Evolutionary conservation across 202 grass and related monocot genomes (phyloP).

Genomic region (Bolboschoenoplectus hybrid): DNA sequence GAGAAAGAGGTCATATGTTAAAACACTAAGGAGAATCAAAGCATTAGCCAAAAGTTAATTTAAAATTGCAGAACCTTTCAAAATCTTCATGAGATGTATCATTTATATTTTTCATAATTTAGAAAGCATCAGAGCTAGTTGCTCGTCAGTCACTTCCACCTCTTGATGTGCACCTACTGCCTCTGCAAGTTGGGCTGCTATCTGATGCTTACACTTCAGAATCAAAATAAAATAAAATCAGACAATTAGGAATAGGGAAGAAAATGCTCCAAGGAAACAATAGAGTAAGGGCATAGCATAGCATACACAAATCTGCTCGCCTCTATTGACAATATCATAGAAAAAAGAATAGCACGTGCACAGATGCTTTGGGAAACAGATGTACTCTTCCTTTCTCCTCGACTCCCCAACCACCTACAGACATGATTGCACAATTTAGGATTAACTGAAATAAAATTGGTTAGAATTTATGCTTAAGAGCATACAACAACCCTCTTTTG

Average conservation of each 20-base stretch:
- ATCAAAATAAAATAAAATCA: constrained; percentile 19
- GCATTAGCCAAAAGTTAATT: background rate
- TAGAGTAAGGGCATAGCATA: background rate
- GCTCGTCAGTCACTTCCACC: constrained; percentile 69
- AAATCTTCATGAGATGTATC: constrained; percentile 27
- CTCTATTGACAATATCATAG: constrained; percentile 84
- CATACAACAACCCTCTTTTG: background rate
- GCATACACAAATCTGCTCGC: constrained; percentile 83
- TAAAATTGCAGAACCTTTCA: background rate
- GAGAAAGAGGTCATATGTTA: background rate
- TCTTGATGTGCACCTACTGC: constrained; percentile 61
- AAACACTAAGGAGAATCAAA: background rate
- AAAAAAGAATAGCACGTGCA: constrained; percentile 98
- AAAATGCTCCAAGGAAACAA: background rate
- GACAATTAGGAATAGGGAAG: background rate
- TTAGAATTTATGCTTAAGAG: background rate
- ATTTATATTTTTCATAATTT: constrained; percentile 56
- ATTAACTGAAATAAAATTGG: background rate
- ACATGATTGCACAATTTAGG: background rate
- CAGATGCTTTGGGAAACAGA: constrained; percentile 87
- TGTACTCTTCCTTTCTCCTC: constrained; percentile 86
- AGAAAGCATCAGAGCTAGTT: constrained; percentile 76
- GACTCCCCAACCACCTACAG: constrained; percentile 87
- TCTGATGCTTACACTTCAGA: constrained; percentile 87
- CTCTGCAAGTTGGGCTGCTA: constrained; percentile 85